A percentile compares a stretch with the other conserved stretches of the same genome.
Conservation (phyloP, 2,329 filamentous ascomycete genomes). For the Blastomyces emzantsi region DNA sequence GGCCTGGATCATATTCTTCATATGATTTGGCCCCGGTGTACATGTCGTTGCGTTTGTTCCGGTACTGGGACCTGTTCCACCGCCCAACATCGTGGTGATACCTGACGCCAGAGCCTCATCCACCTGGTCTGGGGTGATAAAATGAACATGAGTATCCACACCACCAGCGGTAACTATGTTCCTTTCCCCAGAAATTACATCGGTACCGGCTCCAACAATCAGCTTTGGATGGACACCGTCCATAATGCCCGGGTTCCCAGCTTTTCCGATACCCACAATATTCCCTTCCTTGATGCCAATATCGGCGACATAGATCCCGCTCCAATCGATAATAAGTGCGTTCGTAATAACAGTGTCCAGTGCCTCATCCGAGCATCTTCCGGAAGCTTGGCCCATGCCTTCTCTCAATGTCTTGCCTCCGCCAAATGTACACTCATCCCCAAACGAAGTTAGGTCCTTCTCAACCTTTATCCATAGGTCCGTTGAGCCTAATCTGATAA, state of each 20-base stretch:
- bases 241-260: constrained; percentile 97
- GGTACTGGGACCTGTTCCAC: constrained; percentile 86
- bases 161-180: constrained; percentile 88
- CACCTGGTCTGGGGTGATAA: constrained; percentile 89
- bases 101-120: constrained; percentile 75
- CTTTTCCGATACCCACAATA: constrained; percentile 86
- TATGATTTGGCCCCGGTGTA: constrained; percentile 74
- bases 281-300: constrained; percentile 84
- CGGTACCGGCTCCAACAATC: constrained; percentile 79
- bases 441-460: constrained; percentile 72
- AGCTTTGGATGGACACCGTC: constrained; percentile 69
- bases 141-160: constrained; percentile 84
- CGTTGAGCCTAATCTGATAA: constrained; percentile 71
- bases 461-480: constrained; percentile 89
- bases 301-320: constrained; percentile 91
- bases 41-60: constrained; percentile 89
- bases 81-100: constrained; percentile 82
- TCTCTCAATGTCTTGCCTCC: constrained; percentile 90
- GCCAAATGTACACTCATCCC: constrained; percentile 92
- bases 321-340: constrained; percentile 82
- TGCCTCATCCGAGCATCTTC: constrained; percentile 59
- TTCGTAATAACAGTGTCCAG: constrained; percentile 85
- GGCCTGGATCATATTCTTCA: constrained; percentile 83
- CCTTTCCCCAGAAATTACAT: constrained; percentile 83
- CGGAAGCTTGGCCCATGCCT: constrained; percentile 89